phyloP scores from a whole-genome alignment of 441 rosid species.

The Brassica balearica region DNA sequence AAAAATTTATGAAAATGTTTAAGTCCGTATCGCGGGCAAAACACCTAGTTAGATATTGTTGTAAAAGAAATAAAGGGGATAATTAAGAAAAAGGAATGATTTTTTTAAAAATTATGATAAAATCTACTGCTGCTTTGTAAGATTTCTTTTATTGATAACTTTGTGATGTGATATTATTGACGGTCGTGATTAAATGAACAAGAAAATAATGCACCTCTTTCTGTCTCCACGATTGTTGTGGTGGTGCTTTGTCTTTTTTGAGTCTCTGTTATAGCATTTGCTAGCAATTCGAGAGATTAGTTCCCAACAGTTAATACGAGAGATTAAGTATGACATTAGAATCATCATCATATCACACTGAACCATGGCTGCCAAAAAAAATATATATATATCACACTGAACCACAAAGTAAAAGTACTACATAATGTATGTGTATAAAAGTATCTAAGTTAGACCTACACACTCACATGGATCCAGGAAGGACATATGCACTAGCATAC shows the following conservation, averaged over 20 bases:
- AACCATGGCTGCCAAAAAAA: neutral
- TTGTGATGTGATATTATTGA: constrained; percentile 22
- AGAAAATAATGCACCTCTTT: constrained; percentile 20
- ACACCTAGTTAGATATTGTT: too few relatives aligned
- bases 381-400: neutral
- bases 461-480: constrained; percentile 33
- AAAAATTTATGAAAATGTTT: too few relatives aligned
- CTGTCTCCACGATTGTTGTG: constrained; percentile 23
- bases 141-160: neutral
- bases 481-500: constrained; percentile 36
- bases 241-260: neutral
- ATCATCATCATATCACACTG: neutral
- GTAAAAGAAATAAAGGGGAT: too few relatives aligned
- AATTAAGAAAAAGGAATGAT: too few relatives aligned
- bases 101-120: too few relatives aligned
- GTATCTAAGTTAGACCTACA: constrained; percentile 5
- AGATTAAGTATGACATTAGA: neutral
- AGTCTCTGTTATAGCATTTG: neutral
- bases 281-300: neutral
- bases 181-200: constrained; percentile 36
- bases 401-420: neutral
- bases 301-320: neutral
- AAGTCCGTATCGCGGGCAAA: too few relatives aligned
- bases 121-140: too few relatives aligned
- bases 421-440: neutral